phyloP scores from a whole-genome alignment of 768 basidiomycete genomes.

The Boletus tomentosulus region DNA sequence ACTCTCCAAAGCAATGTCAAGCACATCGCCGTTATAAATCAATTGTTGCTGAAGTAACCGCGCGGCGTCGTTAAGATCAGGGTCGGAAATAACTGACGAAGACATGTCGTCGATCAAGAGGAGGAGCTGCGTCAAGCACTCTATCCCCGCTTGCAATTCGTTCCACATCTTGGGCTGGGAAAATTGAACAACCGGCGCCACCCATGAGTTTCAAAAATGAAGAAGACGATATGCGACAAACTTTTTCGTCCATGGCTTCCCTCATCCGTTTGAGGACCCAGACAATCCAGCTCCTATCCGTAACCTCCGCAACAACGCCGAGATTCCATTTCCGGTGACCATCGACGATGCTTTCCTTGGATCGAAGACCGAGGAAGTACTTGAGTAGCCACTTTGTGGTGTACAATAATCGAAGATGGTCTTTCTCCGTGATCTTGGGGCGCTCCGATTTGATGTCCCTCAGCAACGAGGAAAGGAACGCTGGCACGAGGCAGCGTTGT shows the following conservation, averaged over 20 bases:
- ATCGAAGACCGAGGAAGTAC: slow-evolving; percentile 65
- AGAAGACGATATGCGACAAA: slow-evolving; percentile 29
- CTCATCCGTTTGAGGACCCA: slow-evolving; percentile 92
- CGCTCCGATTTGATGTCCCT: slow-evolving; percentile 94
- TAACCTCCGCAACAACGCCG: slow-evolving; percentile 78
- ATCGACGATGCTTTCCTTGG: slow-evolving; percentile 33
- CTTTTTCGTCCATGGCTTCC: slow-evolving; percentile 88
- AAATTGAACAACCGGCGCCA: slow-evolving; percentile 6
- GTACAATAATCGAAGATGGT: slow-evolving; percentile 84
- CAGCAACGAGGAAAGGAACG: slow-evolving; percentile 79
- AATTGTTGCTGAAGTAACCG: slow-evolving; percentile 82
- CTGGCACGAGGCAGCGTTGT: slow-evolving; percentile 38
- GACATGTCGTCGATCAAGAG: slow-evolving; percentile 86
- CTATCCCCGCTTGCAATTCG: slow-evolving; percentile 90
- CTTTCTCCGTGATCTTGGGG: slow-evolving; percentile 90
- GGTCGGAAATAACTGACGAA: slow-evolving; percentile 37
- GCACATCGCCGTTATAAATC: slow-evolving; percentile 92
- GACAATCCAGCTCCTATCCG: slow-evolving; percentile 80
- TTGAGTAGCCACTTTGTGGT: slow-evolving; percentile 90
- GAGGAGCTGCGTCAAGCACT: slow-evolving; percentile 89
- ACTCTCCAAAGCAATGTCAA: slow-evolving; percentile 82
- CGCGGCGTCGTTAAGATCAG: slow-evolving; percentile 65
- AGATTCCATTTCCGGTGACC: slow-evolving; percentile 50
- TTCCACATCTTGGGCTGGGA: slow-evolving; percentile 88
- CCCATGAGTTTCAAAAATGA: slow-evolving; percentile 4